These are phyloP conservation scores for Vigna angularis DNA, from an alignment of 306 rosid species.

Conservation along the genomic window DNA sequence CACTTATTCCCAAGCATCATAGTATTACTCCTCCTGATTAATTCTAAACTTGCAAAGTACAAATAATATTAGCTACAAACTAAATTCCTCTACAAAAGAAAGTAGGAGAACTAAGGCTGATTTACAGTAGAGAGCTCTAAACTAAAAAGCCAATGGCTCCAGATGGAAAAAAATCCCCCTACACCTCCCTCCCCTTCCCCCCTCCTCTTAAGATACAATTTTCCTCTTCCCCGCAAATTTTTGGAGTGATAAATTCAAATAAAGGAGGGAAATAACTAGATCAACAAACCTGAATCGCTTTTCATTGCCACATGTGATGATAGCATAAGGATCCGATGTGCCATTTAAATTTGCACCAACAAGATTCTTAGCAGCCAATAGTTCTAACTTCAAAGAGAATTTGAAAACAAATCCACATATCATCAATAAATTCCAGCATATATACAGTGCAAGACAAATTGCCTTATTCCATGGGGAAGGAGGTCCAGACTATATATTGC, in stretches of 20 bases:
- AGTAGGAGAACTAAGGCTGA: conserved; percentile 1
- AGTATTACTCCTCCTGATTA: conserved; percentile 27
- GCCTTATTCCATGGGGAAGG: conserved; percentile 5
- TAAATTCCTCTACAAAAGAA: conserved; percentile 16
- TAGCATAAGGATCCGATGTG: conserved; percentile 95
- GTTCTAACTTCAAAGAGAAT: conserved; percentile 76
- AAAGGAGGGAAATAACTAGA: neutral
- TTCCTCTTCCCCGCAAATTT: neutral
- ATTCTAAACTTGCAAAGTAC: conserved; percentile 31
- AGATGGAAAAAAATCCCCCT: neutral
- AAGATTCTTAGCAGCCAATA: conserved; percentile 96
- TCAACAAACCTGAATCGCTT: conserved; percentile 86
- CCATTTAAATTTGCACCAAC: conserved; percentile 96
- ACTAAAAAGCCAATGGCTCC: neutral
- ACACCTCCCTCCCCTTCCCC: neutral
- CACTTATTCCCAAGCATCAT: conserved; percentile 33
- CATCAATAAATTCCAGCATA: conserved; percentile 24
- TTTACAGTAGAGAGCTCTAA: conserved; percentile 14
- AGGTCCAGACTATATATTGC: conserved; percentile 38
- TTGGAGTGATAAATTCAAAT: neutral
- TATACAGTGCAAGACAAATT: neutral
- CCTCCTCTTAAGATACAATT: neutral
- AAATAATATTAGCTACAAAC: conserved; percentile 17
- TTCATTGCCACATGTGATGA: conserved; percentile 88
- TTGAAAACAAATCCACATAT: conserved; percentile 27